A percentile compares a stretch with the other conserved stretches of the same genome.
Evolutionary conservation across 2,329 filamentous ascomycete species (phyloP).

Genomic region (Fonsecaea pugnacius): DNA sequence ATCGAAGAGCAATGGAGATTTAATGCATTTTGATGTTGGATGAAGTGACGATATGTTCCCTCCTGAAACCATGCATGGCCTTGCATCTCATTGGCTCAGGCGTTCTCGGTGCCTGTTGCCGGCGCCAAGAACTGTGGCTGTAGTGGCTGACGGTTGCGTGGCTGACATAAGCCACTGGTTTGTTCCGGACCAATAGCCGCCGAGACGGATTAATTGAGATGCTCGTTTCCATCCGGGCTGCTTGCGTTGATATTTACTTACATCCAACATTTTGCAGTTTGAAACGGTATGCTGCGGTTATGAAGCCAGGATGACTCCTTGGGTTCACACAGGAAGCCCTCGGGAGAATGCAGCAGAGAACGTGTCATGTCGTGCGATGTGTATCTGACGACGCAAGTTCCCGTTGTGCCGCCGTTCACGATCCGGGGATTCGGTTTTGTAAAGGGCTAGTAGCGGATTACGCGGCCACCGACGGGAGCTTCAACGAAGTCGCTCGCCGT

Average conservation of each 20-base stretch:
- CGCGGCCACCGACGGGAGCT: conserved; percentile 6
- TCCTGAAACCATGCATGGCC: conserved; percentile 1
- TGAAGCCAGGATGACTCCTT: neutral
- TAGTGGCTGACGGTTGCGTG: conserved; percentile 9
- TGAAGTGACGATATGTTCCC: conserved; percentile 16
- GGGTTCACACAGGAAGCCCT: neutral
- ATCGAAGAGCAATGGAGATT: neutral
- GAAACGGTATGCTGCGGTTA: neutral
- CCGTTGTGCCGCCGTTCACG: conserved; percentile 25
- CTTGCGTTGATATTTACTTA: neutral
- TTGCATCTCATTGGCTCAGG: conserved; percentile 13
- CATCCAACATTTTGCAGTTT: neutral
- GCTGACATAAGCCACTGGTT: conserved; percentile 32
- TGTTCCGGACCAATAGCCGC: neutral
- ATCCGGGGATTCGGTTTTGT: conserved; percentile 24
- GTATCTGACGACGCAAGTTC: conserved; percentile 17
- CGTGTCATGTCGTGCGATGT: conserved; percentile 31
- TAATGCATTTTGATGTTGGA: neutral
- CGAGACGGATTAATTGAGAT: neutral
- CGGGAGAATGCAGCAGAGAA: conserved; percentile 23
- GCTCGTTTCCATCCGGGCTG: neutral
- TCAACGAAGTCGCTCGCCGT: conserved; percentile 4
- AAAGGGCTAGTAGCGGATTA: conserved; percentile 11
- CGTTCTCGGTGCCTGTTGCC: conserved; percentile 24
- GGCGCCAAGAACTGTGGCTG: conserved; percentile 2